Conservation (phyloP, 139 green algal species). For the Eudorina sp. region DNA sequence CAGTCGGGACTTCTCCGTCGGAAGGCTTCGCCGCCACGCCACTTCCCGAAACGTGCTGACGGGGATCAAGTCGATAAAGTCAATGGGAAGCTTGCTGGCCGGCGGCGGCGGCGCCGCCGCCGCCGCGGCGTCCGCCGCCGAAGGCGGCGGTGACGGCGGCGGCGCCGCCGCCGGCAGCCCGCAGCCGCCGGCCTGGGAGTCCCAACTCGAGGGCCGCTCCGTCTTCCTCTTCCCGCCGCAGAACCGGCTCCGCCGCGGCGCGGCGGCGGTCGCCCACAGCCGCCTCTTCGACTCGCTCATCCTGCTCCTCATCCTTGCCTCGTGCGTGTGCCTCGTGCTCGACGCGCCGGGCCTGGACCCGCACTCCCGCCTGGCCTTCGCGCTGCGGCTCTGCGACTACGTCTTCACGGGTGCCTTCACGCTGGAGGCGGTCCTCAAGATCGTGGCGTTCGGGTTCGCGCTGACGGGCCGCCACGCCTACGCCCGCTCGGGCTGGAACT, state of each 20-base stretch:
- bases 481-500: slow-evolving; percentile 79
- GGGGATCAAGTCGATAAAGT: neutral
- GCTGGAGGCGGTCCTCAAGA: slow-evolving; percentile 78
- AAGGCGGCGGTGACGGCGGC: too few species aligned
- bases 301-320: slow-evolving; percentile 73
- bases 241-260: slow-evolving; percentile 55
- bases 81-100: neutral
- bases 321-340: slow-evolving; percentile 71
- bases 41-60: neutral
- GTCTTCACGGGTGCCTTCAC: slow-evolving; percentile 74
- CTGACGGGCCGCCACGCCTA: slow-evolving; percentile 71
- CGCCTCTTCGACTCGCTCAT: slow-evolving; percentile 72
- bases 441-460: slow-evolving; percentile 71
- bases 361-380: slow-evolving; percentile 44
- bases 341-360: slow-evolving; percentile 66
- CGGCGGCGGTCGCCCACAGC: slow-evolving; percentile 53
- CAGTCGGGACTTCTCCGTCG: neutral
- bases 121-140: too few species aligned
- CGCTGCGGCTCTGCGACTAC: slow-evolving; percentile 57
- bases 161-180: neutral
- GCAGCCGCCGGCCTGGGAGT: neutral
- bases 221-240: slow-evolving; percentile 59
- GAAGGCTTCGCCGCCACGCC: neutral
- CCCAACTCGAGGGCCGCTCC: neutral
- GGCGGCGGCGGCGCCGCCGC: neutral